Base-by-base conservation (phyloP, 257 asterid species). In the Echites panduratus region DNA sequence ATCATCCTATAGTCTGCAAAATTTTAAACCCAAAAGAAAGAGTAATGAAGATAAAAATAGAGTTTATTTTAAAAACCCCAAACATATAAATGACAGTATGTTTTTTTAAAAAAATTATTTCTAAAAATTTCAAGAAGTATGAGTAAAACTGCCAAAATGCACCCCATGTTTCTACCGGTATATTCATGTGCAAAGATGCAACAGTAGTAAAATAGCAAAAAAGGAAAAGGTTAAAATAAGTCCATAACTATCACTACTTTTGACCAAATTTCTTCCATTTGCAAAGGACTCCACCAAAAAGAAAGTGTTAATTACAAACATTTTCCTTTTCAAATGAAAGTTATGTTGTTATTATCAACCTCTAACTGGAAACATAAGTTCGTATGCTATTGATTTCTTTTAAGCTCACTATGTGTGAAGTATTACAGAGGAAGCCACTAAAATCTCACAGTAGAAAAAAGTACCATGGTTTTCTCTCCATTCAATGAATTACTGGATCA, bases 1-100 rank as follows among this genome's bases (percentile, higher is more conserved):
- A n/a, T 68, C 77, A 45, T 38, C 64, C 53, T 27, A n/a, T 14
- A 19, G 59, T 14, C 73, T 77, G 73, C 52, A 40, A 70, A 24
- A 76, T 58, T 47, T 26, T 17, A 44, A 61, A 35, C 56, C 16
- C 2, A 22, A 70, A 40, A 59, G 44, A 62, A 11, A 27, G 12
- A 38, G 16, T 26, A 45, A 68, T 68, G 71, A 40, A 22, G 43
- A 43, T 64, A 63, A 44, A 35, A 2, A 22, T 19, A 26, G 35
- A 59, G 41, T 43, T 13, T 14, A 35, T 68, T 35, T 69, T n/a
- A n/a, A n/a, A 45, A 10, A 48, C 41, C 20, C 40, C 44, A 64
- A 73, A 49, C 61, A 5, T 27, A 44, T 22, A 38, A 22, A 11
- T 56, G 17, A 38, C 26, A 20, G 50, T 26, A 70, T 41, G 19